These are phyloP conservation scores for Vigna unguiculata DNA, from an alignment of 306 rosid genomes.

Conservation along the genomic window DNA sequence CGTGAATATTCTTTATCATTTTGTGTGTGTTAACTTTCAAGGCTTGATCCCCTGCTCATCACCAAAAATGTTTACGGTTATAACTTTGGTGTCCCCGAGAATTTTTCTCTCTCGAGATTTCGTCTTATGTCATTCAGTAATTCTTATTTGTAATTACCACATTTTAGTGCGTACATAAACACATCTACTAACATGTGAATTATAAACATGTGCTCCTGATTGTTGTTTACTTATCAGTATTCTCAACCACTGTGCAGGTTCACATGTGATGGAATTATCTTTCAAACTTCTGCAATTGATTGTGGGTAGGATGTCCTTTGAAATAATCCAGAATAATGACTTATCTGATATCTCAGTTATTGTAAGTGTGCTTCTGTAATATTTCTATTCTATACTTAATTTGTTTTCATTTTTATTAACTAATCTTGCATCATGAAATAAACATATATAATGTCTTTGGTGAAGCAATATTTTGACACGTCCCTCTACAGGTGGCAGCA, in stretches of 20 bases:
- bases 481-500: conserved; percentile 61
- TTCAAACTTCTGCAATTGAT: conserved; percentile 70
- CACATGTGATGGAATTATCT: conserved; percentile 67
- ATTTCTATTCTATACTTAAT: conserved; percentile 13
- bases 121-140: not conserved
- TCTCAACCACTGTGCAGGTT: conserved; percentile 64
- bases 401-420: conserved; percentile 33
- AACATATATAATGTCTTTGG: conserved; percentile 3
- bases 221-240: conserved; percentile 32
- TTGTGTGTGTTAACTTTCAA: not conserved
- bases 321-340: conserved; percentile 50
- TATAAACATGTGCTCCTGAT: conserved; percentile 2
- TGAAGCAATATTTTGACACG: conserved; percentile 19
- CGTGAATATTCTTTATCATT: too few relatives aligned
- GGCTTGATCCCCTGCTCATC: too few relatives aligned
- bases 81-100: not conserved
- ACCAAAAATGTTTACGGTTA: not conserved
- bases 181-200: conserved; percentile 8
- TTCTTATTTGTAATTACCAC: conserved; percentile 32
- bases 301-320: conserved; percentile 62
- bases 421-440: conserved; percentile 34
- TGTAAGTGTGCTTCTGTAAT: conserved; percentile 59
- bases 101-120: not conserved
- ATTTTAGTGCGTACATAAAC: conserved; percentile 1
- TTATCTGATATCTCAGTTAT: conserved; percentile 68